Conservation (phyloP, 129 eudicot species). For the Cynara cardunculus region DNA sequence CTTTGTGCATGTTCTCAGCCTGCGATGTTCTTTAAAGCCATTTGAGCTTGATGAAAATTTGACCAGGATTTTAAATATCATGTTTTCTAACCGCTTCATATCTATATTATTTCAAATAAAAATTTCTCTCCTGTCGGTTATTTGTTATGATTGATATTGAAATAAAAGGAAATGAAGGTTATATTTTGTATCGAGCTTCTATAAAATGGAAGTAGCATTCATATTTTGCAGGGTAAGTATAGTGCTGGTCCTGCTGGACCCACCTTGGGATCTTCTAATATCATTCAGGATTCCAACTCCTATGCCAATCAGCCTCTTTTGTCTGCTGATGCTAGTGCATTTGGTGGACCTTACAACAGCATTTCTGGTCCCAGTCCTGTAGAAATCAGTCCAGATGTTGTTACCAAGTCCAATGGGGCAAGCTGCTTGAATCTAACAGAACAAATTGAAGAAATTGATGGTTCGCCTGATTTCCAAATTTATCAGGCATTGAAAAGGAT, state of each 20-base stretch:
- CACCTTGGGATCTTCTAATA: constrained; percentile 48
- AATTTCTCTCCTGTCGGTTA: background rate
- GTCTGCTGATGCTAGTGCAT: constrained; percentile 39
- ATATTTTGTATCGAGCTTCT: background rate
- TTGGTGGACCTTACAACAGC: constrained; percentile 40
- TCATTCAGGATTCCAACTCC: constrained; percentile 57
- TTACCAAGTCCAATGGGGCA: constrained; percentile 34
- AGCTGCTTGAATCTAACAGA: constrained; percentile 30
- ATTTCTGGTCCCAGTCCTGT: constrained; percentile 48
- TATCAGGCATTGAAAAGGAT: constrained; percentile 57
- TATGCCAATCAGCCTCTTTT: constrained; percentile 39
- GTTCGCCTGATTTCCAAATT: constrained; percentile 42
- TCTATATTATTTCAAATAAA: background rate
- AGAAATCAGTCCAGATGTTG: constrained; percentile 49
- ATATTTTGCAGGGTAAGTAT: constrained; percentile 33
- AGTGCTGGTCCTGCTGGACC: constrained; percentile 40
- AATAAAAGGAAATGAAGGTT: background rate
- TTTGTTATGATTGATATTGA: background rate
- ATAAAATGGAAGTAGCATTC: constrained; percentile 16
- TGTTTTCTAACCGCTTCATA: background rate
- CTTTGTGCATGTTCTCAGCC: background rate
- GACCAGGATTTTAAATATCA: background rate
- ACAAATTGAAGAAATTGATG: constrained; percentile 29
- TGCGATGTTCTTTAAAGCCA: background rate
- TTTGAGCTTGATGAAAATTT: constrained; percentile 5